These are phyloP conservation scores for Clarkia xantiana DNA, from an alignment of 345 rosid genomes.

Conservation along the genomic window DNA sequence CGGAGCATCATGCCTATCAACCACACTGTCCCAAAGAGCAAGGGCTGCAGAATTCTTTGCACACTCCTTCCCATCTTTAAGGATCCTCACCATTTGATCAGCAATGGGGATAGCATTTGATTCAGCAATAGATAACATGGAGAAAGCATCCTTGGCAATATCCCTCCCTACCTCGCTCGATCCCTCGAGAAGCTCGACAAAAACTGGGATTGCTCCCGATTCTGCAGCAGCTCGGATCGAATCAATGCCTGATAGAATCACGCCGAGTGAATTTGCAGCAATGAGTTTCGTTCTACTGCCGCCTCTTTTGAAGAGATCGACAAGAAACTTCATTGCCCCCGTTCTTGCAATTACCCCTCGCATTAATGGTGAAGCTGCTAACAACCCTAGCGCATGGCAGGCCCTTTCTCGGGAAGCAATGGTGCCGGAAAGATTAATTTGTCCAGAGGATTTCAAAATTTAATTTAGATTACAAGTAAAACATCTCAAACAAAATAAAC, in stretches of 20 bases:
- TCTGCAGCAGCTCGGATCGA: slow-evolving; percentile 30
- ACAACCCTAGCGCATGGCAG: slow-evolving; percentile 48
- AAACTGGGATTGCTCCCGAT: slow-evolving; percentile 46
- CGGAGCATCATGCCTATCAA: slow-evolving; percentile 35
- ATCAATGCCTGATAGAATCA: slow-evolving; percentile 35
- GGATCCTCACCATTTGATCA: slow-evolving; percentile 39
- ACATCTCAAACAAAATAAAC: no score
- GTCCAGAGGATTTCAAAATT: no score
- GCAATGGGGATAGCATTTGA: slow-evolving; percentile 35
- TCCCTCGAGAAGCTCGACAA: slow-evolving; percentile 44
- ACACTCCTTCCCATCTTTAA: slow-evolving; percentile 39
- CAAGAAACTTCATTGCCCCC: slow-evolving; percentile 36
- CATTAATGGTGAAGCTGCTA: slow-evolving; percentile 22
- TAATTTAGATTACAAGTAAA: no score
- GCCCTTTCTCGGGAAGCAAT: slow-evolving; percentile 50
- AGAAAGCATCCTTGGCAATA: slow-evolving; percentile 50
- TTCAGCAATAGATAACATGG: slow-evolving; percentile 40
- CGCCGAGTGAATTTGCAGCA: slow-evolving; percentile 49
- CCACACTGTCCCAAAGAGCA: slow-evolving; percentile 42
- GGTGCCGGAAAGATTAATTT: slow-evolving; percentile 12
- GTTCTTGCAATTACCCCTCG: slow-evolving; percentile 31
- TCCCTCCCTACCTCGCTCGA: slow-evolving; percentile 34
- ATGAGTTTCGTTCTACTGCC: slow-evolving; percentile 30
- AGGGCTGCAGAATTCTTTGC: slow-evolving; percentile 41
- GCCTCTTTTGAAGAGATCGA: slow-evolving; percentile 35